A percentile compares a stretch with the other conserved stretches of the same genome.
Conservation (phyloP, 1,139 yeast genomes). For the Suhomyces kunorum region DNA sequence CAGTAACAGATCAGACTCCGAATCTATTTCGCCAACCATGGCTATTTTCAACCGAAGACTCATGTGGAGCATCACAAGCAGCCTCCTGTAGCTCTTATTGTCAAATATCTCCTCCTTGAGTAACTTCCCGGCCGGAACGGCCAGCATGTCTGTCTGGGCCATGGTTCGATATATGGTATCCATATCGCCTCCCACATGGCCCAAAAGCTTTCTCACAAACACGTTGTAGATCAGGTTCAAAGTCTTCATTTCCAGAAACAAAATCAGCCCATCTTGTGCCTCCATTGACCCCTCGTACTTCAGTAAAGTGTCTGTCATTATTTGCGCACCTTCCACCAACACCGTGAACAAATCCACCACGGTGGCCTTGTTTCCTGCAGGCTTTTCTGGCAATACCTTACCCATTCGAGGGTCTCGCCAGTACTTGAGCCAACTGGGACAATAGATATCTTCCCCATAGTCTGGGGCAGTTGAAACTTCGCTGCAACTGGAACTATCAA, state of each 20-base stretch:
- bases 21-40: background rate
- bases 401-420: no score
- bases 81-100: background rate
- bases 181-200: background rate
- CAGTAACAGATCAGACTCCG: background rate
- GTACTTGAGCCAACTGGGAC: slow-evolving; percentile 5
- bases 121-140: background rate
- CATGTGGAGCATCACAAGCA: background rate
- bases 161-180: background rate
- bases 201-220: background rate
- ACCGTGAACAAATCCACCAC: background rate
- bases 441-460: background rate
- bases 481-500: background rate
- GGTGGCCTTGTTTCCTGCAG: background rate
- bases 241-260: background rate
- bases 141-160: background rate
- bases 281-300: background rate
- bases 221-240: background rate
- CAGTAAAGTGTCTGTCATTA: background rate
- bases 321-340: background rate
- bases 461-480: background rate
- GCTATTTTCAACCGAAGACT: slow-evolving; percentile 3
- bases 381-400: no score
- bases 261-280: background rate
- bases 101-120: background rate